These are phyloP conservation scores for Sugiyamaella americana DNA, from an alignment of 805 yeast genomes.

Conservation along the genomic window DNA sequence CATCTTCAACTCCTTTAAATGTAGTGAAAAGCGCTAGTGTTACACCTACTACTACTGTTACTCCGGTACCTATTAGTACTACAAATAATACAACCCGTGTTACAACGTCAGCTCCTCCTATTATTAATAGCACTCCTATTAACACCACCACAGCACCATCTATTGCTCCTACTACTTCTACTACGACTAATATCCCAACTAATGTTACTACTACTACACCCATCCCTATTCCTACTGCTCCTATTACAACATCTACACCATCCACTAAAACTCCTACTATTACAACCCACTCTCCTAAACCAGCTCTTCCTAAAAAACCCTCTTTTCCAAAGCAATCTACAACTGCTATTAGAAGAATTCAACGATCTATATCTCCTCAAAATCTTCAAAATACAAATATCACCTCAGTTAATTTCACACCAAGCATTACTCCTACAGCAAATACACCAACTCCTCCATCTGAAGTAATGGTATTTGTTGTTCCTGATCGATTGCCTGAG, in stretches of 20 bases:
- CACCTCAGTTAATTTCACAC: slow-evolving; percentile 8
- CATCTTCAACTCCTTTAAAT: no score
- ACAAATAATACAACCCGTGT: neutral
- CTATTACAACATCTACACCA: neutral
- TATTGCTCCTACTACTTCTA: neutral
- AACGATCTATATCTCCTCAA: slow-evolving; percentile 1
- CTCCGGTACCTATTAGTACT: neutral
- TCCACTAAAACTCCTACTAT: neutral
- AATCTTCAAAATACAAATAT: slow-evolving; percentile 7
- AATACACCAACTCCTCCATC: slow-evolving; percentile 12
- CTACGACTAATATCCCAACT: neutral
- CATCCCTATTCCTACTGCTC: neutral
- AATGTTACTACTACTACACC: no score
- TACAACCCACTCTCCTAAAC: neutral
- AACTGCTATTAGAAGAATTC: neutral
- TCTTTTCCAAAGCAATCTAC: neutral
- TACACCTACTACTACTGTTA: neutral
- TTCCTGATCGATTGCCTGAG: slow-evolving; percentile 33
- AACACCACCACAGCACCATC: neutral
- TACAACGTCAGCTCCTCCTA: neutral
- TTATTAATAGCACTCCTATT: neutral
- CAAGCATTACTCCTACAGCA: neutral
- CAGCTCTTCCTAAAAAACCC: neutral
- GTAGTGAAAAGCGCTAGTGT: no score
- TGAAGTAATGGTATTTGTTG: slow-evolving; percentile 25